Evolutionary conservation across 1,139 yeast genomes (phyloP).

Genomic region (Geotrichum aggregatum): DNA sequence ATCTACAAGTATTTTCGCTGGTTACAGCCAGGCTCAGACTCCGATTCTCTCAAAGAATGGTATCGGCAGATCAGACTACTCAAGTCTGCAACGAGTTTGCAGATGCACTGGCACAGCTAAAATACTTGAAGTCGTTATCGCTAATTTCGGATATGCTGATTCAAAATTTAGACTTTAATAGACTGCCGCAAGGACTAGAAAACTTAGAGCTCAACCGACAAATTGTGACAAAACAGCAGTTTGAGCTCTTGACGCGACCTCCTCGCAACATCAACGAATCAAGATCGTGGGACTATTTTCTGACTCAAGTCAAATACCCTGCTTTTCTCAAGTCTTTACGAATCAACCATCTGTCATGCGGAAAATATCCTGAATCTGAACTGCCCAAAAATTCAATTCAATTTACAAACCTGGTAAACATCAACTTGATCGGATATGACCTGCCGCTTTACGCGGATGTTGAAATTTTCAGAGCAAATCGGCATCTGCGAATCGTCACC

Average conservation of each 20-base stretch:
- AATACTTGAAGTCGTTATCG: not conserved
- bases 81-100: conserved; percentile 1
- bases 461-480: not conserved
- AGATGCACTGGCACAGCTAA: not conserved
- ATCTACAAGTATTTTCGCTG: conserved; percentile 8
- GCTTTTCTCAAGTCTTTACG: conserved; percentile 3
- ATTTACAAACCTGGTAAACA: not conserved
- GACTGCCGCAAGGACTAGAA: not conserved
- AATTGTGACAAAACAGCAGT: not conserved
- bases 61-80: not conserved
- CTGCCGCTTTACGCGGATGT: conserved; percentile 8
- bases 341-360: conserved; percentile 2
- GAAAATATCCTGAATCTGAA: not conserved
- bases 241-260: not conserved
- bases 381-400: not conserved
- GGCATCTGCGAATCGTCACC: not conserved
- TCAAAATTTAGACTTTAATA: conserved; percentile 1
- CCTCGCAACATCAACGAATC: too few species aligned
- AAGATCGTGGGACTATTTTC: conserved; percentile 2
- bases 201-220: conserved; percentile 10
- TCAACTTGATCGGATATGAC: conserved; percentile 8
- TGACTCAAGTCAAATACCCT: not conserved
- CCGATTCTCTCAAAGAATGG: not conserved
- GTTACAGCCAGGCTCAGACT: conserved; percentile 1
- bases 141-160: conserved; percentile 8